Evolutionary conservation across 139 green algal species (phyloP).

Genomic region (Micromonas pusilla): DNA sequence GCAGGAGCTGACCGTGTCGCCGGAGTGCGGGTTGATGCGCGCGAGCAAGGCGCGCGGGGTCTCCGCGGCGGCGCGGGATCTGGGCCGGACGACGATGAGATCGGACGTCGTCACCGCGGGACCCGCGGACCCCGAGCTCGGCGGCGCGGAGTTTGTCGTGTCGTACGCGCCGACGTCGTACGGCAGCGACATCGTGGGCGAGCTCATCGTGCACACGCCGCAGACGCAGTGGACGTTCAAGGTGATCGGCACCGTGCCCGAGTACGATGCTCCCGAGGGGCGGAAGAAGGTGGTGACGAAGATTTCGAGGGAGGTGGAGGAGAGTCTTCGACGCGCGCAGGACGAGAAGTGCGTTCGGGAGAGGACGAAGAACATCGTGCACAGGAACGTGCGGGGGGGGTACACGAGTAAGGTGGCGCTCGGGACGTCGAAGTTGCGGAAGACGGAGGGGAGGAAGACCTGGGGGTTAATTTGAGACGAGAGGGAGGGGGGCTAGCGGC

Average conservation of each 20-base stretch:
- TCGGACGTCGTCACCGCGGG: neutral
- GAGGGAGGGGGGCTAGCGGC: too few species aligned
- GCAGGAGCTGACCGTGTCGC: constrained; percentile 42
- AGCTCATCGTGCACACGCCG: constrained; percentile 43
- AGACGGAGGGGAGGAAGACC: too few species aligned
- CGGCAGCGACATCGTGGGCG: constrained; percentile 43
- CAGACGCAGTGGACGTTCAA: constrained; percentile 49
- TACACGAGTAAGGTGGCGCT: too few species aligned
- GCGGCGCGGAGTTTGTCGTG: constrained; percentile 30
- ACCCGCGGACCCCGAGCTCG: neutral
- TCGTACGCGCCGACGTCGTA: constrained; percentile 49
- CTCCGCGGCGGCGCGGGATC: too few species aligned
- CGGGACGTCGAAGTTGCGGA: too few species aligned
- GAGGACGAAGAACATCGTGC: too few species aligned
- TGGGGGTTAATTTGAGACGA: too few species aligned
- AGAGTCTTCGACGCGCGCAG: neutral
- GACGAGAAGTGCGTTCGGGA: neutral
- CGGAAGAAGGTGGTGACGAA: constrained; percentile 4
- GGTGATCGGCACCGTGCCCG: constrained; percentile 41
- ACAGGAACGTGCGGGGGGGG: too few species aligned
- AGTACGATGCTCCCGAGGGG: constrained; percentile 41
- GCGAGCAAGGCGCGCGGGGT: neutral
- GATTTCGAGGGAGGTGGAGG: neutral
- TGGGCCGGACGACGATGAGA: too few species aligned
- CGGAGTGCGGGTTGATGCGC: constrained; percentile 9